phyloP scores from a whole-genome alignment of 371 early-diverging fungal genomes.

The Quaeritorhiza haematococci region DNA sequence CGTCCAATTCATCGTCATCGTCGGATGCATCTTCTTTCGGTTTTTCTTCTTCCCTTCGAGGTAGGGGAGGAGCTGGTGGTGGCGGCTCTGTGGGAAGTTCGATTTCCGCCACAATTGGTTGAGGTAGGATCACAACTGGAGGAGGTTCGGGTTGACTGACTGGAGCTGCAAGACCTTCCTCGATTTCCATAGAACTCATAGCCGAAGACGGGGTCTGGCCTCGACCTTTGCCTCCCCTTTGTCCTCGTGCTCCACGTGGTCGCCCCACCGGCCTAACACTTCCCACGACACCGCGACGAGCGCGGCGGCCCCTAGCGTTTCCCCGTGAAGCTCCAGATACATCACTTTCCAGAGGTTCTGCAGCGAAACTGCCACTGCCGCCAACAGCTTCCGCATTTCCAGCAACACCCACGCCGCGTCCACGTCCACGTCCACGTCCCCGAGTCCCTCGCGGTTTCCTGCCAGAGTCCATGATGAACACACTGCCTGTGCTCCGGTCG shows the following conservation, averaged over 20 bases:
- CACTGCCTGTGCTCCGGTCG: too few relatives aligned
- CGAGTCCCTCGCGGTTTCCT: background rate
- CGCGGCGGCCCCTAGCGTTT: too few relatives aligned
- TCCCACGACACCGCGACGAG: background rate
- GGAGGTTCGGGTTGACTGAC: too few relatives aligned
- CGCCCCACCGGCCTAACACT: background rate
- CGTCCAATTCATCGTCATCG: conserved; percentile 13
- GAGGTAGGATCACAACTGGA: too few relatives aligned
- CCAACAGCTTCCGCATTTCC: background rate
- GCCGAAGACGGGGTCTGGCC: background rate
- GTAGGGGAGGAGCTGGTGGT: too few relatives aligned
- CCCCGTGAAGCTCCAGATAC: too few relatives aligned
- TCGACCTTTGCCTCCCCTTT: background rate
- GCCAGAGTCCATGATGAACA: too few relatives aligned
- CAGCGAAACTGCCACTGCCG: background rate
- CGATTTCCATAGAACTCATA: background rate
- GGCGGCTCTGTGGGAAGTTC: too few relatives aligned
- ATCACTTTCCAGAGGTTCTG: too few relatives aligned
- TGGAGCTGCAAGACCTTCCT: background rate
- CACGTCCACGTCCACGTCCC: conserved; percentile 13
- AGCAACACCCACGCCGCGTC: conserved; percentile 12
- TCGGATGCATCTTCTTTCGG: conserved; percentile 14
- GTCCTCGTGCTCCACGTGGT: background rate
- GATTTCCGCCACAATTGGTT: too few relatives aligned
- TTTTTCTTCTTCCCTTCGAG: background rate